Percentiles rank a stretch among this genome's conserved stretches.
phyloP scores from a whole-genome alignment of 1,139 yeast genomes.

The Yamadazyma jaroonii region DNA sequence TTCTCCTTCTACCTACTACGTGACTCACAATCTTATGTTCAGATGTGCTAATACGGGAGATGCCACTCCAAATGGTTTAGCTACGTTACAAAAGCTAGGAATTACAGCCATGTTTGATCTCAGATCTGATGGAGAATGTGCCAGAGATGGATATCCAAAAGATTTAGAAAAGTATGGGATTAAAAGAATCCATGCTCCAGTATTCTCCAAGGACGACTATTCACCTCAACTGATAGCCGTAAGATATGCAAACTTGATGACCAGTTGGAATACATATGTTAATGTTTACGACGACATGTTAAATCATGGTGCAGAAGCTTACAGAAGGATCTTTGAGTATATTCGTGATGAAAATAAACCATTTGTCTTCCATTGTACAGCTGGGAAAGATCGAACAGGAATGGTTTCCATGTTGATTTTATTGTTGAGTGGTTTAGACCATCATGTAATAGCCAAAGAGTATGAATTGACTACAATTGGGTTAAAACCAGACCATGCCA shows the following conservation, averaged over 20 bases:
- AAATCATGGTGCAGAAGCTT: conserved; percentile 43
- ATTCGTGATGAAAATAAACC: conserved; percentile 50
- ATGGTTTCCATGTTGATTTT: conserved; percentile 66
- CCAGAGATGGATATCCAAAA: conserved; percentile 45
- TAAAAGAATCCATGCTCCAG: conserved; percentile 58
- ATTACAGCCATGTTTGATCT: conserved; percentile 65
- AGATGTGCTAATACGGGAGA: conserved; percentile 62
- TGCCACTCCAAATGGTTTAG: conserved; percentile 47
- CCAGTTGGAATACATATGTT: conserved; percentile 64
- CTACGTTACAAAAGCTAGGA: conserved; percentile 40
- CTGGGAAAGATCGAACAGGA: conserved; percentile 89
- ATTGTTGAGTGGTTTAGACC: conserved; percentile 62
- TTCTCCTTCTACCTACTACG: conserved; percentile 27
- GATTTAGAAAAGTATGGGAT: conserved; percentile 40
- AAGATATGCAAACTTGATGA: conserved; percentile 54
- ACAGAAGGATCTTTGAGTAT: conserved; percentile 46
- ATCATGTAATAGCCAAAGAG: conserved; percentile 64
- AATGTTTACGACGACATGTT: conserved; percentile 63
- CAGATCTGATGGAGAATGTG: conserved; percentile 61
- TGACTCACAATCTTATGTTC: conserved; percentile 55
- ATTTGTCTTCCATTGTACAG: conserved; percentile 73
- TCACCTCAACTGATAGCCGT: conserved; percentile 66
- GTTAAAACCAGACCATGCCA: conserved; percentile 46
- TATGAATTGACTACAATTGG: conserved; percentile 75
- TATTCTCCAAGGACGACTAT: conserved; percentile 53